Evolutionary conservation across 495 filamentous ascomycete genomes (phyloP).

Genomic region (Alectoria sarmentosa): DNA sequence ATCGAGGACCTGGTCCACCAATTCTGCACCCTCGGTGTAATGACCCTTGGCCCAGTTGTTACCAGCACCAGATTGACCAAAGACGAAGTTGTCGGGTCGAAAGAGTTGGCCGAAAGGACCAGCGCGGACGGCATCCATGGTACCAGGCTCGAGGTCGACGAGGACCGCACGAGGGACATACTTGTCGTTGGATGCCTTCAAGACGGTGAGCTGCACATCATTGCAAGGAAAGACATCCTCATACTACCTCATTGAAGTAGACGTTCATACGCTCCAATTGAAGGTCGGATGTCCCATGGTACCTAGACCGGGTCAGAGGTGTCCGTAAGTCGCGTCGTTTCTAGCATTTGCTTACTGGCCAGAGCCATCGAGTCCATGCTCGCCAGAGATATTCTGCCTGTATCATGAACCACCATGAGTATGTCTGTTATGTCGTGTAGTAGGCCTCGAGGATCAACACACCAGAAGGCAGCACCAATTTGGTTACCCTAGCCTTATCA

Average conservation of each 20-base stretch:
- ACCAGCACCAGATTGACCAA: slow-evolving; percentile 98
- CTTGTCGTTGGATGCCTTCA: slow-evolving; percentile 88
- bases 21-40: slow-evolving; percentile 99
- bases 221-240: background rate
- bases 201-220: background rate
- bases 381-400: slow-evolving; percentile 94
- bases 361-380: slow-evolving; percentile 97
- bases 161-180: slow-evolving; percentile 99
- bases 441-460: slow-evolving; percentile 31
- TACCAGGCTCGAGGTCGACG: slow-evolving; percentile 95
- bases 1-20: slow-evolving; percentile 97
- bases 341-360: slow-evolving; percentile 61
- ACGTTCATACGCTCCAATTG: slow-evolving; percentile 99
- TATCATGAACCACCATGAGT: slow-evolving; percentile 24
- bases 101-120: slow-evolving; percentile 99
- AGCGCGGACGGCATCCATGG: slow-evolving; percentile 99
- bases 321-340: slow-evolving; percentile 4
- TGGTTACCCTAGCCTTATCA: slow-evolving; percentile 77
- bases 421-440: slow-evolving; percentile 14
- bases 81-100: slow-evolving; percentile 99
- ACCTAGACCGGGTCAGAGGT: slow-evolving; percentile 46
- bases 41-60: slow-evolving; percentile 99
- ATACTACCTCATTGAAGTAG: slow-evolving; percentile 97
- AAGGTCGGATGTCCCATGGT: slow-evolving; percentile 96
- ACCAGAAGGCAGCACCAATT: slow-evolving; percentile 99